Percentiles rank a stretch among this genome's conserved stretches.
Conservation (phyloP, 2,329 filamentous ascomycete species). For the Trichoderma pleuroti region DNA sequence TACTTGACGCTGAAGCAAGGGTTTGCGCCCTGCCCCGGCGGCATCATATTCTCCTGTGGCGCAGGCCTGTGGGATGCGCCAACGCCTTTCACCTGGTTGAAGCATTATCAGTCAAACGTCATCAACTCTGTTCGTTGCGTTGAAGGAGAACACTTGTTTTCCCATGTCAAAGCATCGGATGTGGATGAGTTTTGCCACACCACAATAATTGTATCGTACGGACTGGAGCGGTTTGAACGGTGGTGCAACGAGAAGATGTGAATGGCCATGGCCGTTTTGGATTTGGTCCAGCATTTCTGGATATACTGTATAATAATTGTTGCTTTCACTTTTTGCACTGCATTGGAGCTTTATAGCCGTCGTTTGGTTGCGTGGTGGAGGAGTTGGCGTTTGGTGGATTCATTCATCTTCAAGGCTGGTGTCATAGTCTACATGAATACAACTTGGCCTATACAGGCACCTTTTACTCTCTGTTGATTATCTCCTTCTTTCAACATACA, state of each 20-base stretch:
- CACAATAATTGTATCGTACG: conserved; percentile 1
- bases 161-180: not conserved
- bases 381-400: not conserved
- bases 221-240: conserved; percentile 4
- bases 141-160: conserved; percentile 1
- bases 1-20: conserved; percentile 10
- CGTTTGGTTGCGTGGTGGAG: not conserved
- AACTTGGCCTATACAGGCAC: not conserved
- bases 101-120: not conserved
- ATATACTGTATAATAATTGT: not conserved
- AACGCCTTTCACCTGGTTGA: not conserved
- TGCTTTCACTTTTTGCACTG: not conserved
- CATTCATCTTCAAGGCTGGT: not conserved
- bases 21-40: conserved; percentile 2
- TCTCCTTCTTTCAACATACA: not conserved
- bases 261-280: not conserved
- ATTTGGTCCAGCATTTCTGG: not conserved
- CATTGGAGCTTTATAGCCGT: not conserved
- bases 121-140: not conserved
- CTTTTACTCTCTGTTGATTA: not conserved
- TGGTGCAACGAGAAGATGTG: not conserved
- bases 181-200: conserved; percentile 13
- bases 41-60: not conserved
- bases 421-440: not conserved
- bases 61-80: not conserved